These are phyloP conservation scores for Gamsiella multidivaricata DNA, from an alignment of 192 early-diverging fungal genomes.

Conservation along the genomic window DNA sequence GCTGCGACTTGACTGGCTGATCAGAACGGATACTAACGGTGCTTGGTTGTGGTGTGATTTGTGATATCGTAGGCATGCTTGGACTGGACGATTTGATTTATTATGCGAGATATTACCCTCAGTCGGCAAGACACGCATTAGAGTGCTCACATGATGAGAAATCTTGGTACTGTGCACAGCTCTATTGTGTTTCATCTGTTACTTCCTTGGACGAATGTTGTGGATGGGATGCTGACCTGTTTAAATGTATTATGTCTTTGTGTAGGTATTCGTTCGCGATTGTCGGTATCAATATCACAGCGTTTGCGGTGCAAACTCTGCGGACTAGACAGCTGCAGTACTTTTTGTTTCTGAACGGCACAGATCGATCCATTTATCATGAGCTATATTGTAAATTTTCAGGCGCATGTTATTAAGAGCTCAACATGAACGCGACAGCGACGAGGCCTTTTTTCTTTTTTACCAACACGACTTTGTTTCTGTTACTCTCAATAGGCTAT, in stretches of 20 bases:
- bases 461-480: neutral
- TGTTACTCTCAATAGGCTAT: constrained; percentile 60
- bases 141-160: constrained; percentile 68
- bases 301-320: constrained; percentile 68
- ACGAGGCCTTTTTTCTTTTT: neutral
- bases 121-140: constrained; percentile 63
- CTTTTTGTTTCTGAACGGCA: constrained; percentile 69
- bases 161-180: constrained; percentile 60
- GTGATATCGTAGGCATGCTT: constrained; percentile 62
- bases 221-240: no score
- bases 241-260: no score
- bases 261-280: constrained; percentile 81
- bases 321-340: constrained; percentile 74
- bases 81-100: constrained; percentile 79
- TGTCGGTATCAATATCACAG: constrained; percentile 84
- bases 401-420: no score
- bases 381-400: constrained; percentile 81
- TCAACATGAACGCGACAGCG: no score
- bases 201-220: no score
- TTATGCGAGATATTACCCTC: constrained; percentile 68
- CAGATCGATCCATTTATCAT: constrained; percentile 64
- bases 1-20: no score
- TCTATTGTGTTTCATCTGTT: neutral
- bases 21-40: neutral
- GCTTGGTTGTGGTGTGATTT: neutral